These are phyloP conservation scores for Arabidopsis suecica DNA, from an alignment of 345 rosid genomes.

Conservation along the genomic window DNA sequence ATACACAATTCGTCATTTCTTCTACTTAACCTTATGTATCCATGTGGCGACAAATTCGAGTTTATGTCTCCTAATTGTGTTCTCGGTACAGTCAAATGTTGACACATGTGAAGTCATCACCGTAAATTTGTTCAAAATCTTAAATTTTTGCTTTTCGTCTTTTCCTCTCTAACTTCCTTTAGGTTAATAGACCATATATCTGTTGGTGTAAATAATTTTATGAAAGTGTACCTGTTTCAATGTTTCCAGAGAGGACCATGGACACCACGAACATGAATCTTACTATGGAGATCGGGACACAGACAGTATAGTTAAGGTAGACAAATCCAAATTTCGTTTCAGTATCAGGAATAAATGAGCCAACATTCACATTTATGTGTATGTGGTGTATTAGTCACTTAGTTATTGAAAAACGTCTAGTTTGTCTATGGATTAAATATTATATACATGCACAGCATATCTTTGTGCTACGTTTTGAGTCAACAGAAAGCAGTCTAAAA, in stretches of 20 bases:
- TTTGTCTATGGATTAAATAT: neutral
- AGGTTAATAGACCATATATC: conserved; percentile 5
- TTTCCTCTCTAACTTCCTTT: conserved; percentile 8
- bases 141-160: neutral
- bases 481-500: conserved; percentile 15
- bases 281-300: conserved; percentile 99
- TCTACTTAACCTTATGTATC: conserved; percentile 10
- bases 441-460: conserved; percentile 18
- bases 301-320: conserved; percentile 88
- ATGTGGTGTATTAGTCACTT: conserved; percentile 17
- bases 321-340: conserved; percentile 29
- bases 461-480: conserved; percentile 18
- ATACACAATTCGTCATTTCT: neutral
- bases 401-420: conserved; percentile 1
- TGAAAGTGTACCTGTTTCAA: conserved; percentile 16
- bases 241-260: conserved; percentile 82
- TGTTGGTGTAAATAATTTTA: conserved; percentile 15
- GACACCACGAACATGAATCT: conserved; percentile 98
- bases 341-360: conserved; percentile 5
- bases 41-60: neutral
- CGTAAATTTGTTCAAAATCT: conserved; percentile 3
- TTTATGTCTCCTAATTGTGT: conserved; percentile 21
- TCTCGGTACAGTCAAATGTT: conserved; percentile 33
- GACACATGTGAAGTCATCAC: conserved; percentile 15
- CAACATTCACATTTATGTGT: conserved; percentile 16